Percentiles rank a stretch among this genome's conserved stretches.
These are phyloP conservation scores for Dactylellina haptotyla DNA, from an alignment of 2,329 filamentous ascomycete genomes.

Conservation along the genomic window DNA sequence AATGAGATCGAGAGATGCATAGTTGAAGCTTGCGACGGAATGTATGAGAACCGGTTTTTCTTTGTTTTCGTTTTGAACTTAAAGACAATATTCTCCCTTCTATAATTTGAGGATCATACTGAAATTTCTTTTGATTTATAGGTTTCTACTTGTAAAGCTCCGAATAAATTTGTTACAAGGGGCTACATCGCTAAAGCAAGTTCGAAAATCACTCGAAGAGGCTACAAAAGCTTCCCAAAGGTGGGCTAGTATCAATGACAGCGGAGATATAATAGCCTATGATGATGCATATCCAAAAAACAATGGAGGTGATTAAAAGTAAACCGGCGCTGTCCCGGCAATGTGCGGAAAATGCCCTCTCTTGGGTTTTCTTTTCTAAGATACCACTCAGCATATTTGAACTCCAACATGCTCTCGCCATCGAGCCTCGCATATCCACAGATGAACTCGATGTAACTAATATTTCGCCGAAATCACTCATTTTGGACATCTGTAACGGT, in stretches of 20 bases:
- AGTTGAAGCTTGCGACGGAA: no score
- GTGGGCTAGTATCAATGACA: slow-evolving; percentile 59
- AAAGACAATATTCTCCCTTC: no score
- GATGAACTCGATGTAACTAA: slow-evolving; percentile 19
- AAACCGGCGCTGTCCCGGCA: not conserved
- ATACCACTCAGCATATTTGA: slow-evolving; percentile 16
- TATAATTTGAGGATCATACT: no score
- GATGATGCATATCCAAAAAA: slow-evolving; percentile 3
- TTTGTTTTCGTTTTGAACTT: no score
- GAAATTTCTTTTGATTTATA: no score
- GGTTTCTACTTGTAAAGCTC: no score
- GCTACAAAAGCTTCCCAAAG: no score
- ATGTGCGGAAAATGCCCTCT: not conserved
- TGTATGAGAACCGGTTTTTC: no score
- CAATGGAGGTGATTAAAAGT: slow-evolving; percentile 6
- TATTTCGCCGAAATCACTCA: not conserved
- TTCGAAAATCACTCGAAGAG: no score
- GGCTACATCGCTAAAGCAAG: no score
- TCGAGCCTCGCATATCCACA: not conserved
- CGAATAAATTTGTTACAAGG: no score
- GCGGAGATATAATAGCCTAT: slow-evolving; percentile 56
- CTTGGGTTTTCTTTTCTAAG: slow-evolving; percentile 11
- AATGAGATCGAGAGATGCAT: no score
- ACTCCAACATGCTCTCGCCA: slow-evolving; percentile 11
- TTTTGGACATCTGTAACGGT: slow-evolving; percentile 56